Conservation (phyloP, 352 stramenopile species). For the Vaucheria bursata region DNA sequence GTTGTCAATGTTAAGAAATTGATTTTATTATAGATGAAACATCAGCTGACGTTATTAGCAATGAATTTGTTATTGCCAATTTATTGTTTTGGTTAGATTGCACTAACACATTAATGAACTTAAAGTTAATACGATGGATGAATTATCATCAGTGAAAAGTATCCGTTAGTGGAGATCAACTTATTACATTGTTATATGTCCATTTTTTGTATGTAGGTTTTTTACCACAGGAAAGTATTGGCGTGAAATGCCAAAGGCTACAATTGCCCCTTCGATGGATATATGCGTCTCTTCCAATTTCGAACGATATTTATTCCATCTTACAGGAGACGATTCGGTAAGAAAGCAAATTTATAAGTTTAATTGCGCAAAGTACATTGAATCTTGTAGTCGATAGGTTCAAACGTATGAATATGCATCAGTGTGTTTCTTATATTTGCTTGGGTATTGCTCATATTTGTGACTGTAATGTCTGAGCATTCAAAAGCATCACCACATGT, state of each 20-base stretch:
- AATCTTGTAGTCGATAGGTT: conserved; percentile 1
- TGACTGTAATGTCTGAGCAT: no score
- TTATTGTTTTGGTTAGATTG: no score
- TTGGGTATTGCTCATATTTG: no score
- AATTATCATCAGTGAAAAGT: not conserved
- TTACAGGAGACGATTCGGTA: conserved; percentile 76
- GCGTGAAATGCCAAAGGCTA: conserved; percentile 76
- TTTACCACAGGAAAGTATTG: conserved; percentile 94
- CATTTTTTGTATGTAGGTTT: conserved; percentile 63
- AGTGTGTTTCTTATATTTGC: no score
- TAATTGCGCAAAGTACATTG: not conserved
- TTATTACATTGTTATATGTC: conserved; percentile 1
- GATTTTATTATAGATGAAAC: no score
- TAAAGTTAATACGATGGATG: not conserved
- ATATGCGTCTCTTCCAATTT: conserved; percentile 99
- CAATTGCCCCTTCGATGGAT: conserved; percentile 94
- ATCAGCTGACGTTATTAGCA: no score
- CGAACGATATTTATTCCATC: conserved; percentile 93
- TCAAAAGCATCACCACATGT: no score
- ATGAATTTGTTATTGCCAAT: no score
- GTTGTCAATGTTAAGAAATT: no score
- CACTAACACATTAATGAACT: no score
- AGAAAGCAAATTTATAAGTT: conserved; percentile 23
- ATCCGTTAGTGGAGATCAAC: not conserved
- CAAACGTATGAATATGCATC: no score